Evolutionary conservation across 2,329 filamentous ascomycete species (phyloP), one percentile per base, ranked within the genome.

Genomic region (Cercospora nicotianae): DNA sequence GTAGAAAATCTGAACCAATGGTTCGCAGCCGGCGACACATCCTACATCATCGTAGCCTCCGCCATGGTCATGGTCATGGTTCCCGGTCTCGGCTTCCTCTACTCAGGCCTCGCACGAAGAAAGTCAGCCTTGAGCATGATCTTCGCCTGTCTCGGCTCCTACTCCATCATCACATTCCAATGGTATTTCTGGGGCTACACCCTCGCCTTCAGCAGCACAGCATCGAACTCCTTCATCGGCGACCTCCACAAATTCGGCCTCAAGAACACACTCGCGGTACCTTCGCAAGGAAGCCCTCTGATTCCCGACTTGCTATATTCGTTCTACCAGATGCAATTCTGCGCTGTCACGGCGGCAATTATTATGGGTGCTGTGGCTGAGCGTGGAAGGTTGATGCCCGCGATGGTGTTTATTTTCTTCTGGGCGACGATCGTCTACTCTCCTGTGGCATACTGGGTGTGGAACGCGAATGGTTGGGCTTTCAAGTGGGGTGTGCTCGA

Each of bases 181-280:
- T 99, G 95, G 95, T 98, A 97, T 78, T 97, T 99, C 81, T 98
- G 95, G 94, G 95, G 95, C 42, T 99, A 97, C 81, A 97, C 94
- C 13, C 85, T 99, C 69, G 94, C 94, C 63, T 97, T 98, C 82
- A 95, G 91, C 77, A 85, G 87, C 53, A 89, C 88, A 13, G 91
- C 90, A 4, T 93, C 87, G 73, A 97, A 73, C 30, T 91, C 92
- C 63, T 98, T 91, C 83, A 98, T 99, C 77, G 95, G 95, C 65
- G 89, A 98, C 79, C 83, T 99, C 65, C 86, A 89, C 74, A 91
- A 96, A 80, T 97, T 98, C 75, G 95, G 93, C 69, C 86, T 99
- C 75, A 90, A 88, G 85, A 92, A 93, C 77, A 92, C 93, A 2
- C 86, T 96, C 75, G 95, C 87, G 63, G 84, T 86, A 57, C 94